Conservation (phyloP, 2,329 filamentous ascomycete genomes). For the Penicillium expansum region DNA sequence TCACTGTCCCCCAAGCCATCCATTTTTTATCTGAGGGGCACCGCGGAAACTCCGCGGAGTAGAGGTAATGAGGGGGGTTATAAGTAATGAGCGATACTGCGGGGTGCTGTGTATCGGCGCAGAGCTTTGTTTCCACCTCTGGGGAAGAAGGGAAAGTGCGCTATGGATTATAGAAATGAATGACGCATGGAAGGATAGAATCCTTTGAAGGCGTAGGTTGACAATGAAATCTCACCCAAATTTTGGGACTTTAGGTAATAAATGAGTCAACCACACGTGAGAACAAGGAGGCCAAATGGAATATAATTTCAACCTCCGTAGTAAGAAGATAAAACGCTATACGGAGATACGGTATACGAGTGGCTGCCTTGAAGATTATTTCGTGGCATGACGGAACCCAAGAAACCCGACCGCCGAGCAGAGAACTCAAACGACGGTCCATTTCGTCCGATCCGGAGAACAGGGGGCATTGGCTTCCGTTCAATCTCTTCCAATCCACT, state of each 20-base stretch:
- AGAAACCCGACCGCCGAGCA: slow-evolving; percentile 21
- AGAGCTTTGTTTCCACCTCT: slow-evolving; percentile 3
- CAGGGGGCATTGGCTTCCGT: background rate
- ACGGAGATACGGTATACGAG: background rate
- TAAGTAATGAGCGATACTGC: slow-evolving; percentile 15
- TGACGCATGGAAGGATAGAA: slow-evolving; percentile 14
- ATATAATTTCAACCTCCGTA: background rate
- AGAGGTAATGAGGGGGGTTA: slow-evolving; percentile 16
- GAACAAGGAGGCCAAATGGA: background rate
- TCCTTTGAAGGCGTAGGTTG: background rate
- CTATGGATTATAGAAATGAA: slow-evolving; percentile 4
- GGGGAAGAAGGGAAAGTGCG: slow-evolving; percentile 1
- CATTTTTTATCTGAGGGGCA: slow-evolving; percentile 26
- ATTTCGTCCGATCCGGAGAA: slow-evolving; percentile 10
- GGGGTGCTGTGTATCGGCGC: slow-evolving; percentile 15
- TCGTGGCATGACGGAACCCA: slow-evolving; percentile 21
- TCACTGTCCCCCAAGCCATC: slow-evolving; percentile 41
- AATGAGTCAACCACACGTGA: slow-evolving; percentile 7
- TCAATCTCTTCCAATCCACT: background rate
- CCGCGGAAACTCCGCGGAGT: slow-evolving; percentile 19
- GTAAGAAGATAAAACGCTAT: background rate
- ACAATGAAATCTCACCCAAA: background rate
- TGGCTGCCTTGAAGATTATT: slow-evolving; percentile 5
- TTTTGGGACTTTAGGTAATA: slow-evolving; percentile 2
- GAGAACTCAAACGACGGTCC: slow-evolving; percentile 2